Conservation (phyloP, 768 basidiomycete species). For the Termitomyces heimii region DNA sequence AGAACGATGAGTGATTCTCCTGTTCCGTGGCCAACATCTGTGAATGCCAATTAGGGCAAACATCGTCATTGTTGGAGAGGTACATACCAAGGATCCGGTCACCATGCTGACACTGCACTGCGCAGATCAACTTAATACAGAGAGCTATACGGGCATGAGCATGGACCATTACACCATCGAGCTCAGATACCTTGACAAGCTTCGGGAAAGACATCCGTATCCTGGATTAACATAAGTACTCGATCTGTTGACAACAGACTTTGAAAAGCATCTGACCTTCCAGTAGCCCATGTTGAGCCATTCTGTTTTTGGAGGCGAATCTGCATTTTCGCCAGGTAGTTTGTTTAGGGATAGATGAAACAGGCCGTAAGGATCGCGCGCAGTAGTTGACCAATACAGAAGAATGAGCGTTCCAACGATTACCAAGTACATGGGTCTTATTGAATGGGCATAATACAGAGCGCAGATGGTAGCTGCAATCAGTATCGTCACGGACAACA, state of each 20-base stretch:
- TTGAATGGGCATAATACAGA: neutral
- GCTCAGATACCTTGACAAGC: slow-evolving; percentile 49
- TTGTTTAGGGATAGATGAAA: slow-evolving; percentile 53
- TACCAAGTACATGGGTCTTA: neutral
- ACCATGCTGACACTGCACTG: slow-evolving; percentile 31
- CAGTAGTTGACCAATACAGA: slow-evolving; percentile 1
- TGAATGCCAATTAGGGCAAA: neutral
- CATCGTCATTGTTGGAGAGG: neutral
- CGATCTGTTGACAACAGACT: neutral
- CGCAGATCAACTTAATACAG: slow-evolving; percentile 42
- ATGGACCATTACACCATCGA: neutral
- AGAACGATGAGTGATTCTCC: slow-evolving; percentile 62
- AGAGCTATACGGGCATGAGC: slow-evolving; percentile 25
- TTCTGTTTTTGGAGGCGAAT: slow-evolving; percentile 41
- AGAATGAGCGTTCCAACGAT: neutral
- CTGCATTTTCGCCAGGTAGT: slow-evolving; percentile 25
- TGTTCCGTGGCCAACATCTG: slow-evolving; percentile 66
- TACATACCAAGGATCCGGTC: slow-evolving; percentile 48
- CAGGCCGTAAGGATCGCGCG: slow-evolving; percentile 48
- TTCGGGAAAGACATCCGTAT: slow-evolving; percentile 44
- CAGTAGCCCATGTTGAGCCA: slow-evolving; percentile 73
- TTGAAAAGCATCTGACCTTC: slow-evolving; percentile 35
- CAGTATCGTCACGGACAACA: neutral
- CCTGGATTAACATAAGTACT: slow-evolving; percentile 20
- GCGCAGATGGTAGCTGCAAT: neutral